Conservation (phyloP, 768 basidiomycete species). For the Gymnopilus dilepis region DNA sequence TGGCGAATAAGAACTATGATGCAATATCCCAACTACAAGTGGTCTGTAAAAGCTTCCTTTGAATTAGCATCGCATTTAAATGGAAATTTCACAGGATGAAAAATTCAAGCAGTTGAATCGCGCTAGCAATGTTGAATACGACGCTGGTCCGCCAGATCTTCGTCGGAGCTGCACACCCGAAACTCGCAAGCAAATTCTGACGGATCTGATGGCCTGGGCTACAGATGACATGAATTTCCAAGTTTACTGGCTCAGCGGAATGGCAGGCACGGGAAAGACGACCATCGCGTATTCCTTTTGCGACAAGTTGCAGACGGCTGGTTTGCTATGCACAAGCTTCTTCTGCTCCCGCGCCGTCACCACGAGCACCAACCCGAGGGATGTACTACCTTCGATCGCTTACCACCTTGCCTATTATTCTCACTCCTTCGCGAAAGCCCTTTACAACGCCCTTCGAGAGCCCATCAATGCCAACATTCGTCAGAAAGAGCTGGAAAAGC, state of each 20-base stretch:
- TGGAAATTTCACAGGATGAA: neutral
- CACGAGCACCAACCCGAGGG: neutral
- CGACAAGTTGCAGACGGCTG: slow-evolving; percentile 41
- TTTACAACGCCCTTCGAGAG: neutral
- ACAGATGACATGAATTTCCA: neutral
- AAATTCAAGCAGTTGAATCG: neutral
- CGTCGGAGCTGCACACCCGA: neutral
- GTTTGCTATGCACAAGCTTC: slow-evolving; percentile 45
- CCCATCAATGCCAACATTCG: neutral
- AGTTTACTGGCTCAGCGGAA: slow-evolving; percentile 36
- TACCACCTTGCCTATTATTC: slow-evolving; percentile 3
- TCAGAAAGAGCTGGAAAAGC: neutral
- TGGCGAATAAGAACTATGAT: neutral
- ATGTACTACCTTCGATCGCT: slow-evolving; percentile 12
- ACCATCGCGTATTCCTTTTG: slow-evolving; percentile 29
- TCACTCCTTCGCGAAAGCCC: neutral
- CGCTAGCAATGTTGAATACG: neutral
- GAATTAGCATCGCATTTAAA: neutral
- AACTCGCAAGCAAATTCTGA: slow-evolving; percentile 1
- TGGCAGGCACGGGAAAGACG: slow-evolving; percentile 31
- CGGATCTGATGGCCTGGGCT: neutral
- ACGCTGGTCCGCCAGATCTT: neutral
- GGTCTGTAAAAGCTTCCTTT: neutral
- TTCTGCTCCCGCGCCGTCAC: slow-evolving; percentile 17
- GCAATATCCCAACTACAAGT: neutral